Evolutionary conservation across 148 eudicot species (phyloP), one percentile per base, ranked within the genome.

Genomic region (Chenopodium suecicum): DNA sequence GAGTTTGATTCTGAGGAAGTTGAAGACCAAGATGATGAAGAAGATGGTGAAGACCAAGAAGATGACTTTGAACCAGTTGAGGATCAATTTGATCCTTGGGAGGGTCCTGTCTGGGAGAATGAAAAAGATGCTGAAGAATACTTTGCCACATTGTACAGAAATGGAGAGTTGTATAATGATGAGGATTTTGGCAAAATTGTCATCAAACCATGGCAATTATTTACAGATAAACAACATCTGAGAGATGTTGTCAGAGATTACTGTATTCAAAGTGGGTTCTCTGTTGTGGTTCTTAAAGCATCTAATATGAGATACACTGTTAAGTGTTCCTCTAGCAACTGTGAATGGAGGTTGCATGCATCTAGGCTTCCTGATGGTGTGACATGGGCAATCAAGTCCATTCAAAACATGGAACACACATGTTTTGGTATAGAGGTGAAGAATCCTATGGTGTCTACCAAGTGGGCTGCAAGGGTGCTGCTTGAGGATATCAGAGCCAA

Each of bases 371-470:
- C 47, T 2, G 23, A 67, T 67, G 23, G 27, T 0, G 1, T 2
- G 0, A 66, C 80, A n/a, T 78, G 73, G 73, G 64, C 73, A 0
- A 78, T 78, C 1, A 66, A 78, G 73, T 23, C 46, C 2, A 78
- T 78, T 27, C 29, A 27, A 27, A 27, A 27, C 29, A 27, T 27
- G 29, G 29, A 27, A 27, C 29, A 27, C 29, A 27, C 29, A 27
- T 27, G 29, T 27, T 27, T 1, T 27, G 29, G 29, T 27, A 27
- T 27, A 27, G 29, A 27, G 29, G 29, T 27, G 29, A 27, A 27
- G 29, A 27, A 27, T 27, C 29, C 29, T 27, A 27, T 27, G 29
- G 29, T 27, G 29, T 27, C 29, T 27, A 27, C 29, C 29, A 27
- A 27, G 29, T 27, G 29, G 1, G 29, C 29, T 27, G 29, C 29